Percentiles rank a stretch among this genome's conserved stretches.
Conservation (phyloP, 2,329 filamentous ascomycete genomes). For the Ophiostoma sp. region DNA sequence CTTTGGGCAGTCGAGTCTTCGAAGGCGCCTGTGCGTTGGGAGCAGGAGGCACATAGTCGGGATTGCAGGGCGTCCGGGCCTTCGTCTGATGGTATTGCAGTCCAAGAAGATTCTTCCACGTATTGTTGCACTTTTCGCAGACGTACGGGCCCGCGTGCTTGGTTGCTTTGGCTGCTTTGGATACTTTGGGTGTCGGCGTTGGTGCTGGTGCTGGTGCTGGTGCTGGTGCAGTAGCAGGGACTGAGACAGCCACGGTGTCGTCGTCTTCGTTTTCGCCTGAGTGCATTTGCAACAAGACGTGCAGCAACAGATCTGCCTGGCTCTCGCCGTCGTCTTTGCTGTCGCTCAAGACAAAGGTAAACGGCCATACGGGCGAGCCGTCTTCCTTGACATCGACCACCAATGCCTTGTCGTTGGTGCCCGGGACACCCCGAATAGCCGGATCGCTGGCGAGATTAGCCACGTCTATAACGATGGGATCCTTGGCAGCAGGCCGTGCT, state of each 20-base stretch:
- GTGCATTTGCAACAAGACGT: not conserved
- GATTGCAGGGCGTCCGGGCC: constrained; percentile 50
- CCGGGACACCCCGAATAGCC: constrained; percentile 27
- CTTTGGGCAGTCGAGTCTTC: too few relatives aligned
- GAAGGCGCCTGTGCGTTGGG: not conserved
- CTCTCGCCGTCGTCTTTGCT: not conserved
- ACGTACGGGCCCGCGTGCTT: constrained; percentile 31
- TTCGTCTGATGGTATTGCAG: constrained; percentile 55
- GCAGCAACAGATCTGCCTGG: not conserved
- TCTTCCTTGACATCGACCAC: constrained; percentile 25
- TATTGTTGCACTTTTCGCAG: constrained; percentile 49
- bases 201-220: not conserved
- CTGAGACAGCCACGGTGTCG: not conserved
- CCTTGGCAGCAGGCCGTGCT: constrained; percentile 17
- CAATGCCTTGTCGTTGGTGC: constrained; percentile 28
- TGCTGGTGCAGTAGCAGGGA: not conserved
- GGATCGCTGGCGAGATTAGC: constrained; percentile 26
- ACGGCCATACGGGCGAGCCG: constrained; percentile 14
- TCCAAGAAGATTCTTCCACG: constrained; percentile 55
- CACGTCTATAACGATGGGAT: constrained; percentile 29
- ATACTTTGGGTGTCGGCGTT: too few relatives aligned
- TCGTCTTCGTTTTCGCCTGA: constrained; percentile 17
- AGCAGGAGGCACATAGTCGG: constrained; percentile 36
- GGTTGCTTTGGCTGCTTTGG: not conserved
- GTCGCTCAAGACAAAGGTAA: not conserved